Percentiles rank a stretch among this genome's conserved stretches.
phyloP scores from a whole-genome alignment of 495 filamentous ascomycete species.

The Penicillium simplicissimum region DNA sequence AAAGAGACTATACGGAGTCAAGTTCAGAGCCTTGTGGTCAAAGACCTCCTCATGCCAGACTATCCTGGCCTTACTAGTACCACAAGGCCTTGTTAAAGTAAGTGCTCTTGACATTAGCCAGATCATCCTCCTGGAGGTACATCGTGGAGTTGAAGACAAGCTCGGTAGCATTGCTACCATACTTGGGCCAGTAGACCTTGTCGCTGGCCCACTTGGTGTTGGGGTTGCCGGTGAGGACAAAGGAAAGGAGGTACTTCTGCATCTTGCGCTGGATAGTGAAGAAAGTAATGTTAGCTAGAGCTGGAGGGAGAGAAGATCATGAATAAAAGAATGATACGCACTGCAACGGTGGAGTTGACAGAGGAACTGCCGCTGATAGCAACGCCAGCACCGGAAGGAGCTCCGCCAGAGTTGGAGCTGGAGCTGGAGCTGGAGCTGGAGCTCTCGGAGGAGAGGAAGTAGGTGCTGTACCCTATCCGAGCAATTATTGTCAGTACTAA shows the following conservation, averaged over 20 bases:
- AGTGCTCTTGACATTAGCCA: slow-evolving; percentile 30
- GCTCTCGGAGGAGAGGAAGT: slow-evolving; percentile 19
- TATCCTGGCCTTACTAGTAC: slow-evolving; percentile 19
- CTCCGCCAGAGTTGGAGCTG: too few species aligned
- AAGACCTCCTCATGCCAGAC: background rate
- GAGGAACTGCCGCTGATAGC: slow-evolving; percentile 11
- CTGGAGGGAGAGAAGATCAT: background rate
- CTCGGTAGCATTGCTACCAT: slow-evolving; percentile 24
- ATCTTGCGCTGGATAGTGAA: slow-evolving; percentile 20
- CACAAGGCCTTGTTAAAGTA: slow-evolving; percentile 39
- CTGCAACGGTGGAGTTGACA: slow-evolving; percentile 17
- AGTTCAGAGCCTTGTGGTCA: background rate
- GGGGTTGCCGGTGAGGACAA: slow-evolving; percentile 37
- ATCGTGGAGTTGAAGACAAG: slow-evolving; percentile 35
- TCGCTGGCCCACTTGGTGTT: slow-evolving; percentile 35
- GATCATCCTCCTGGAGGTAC: slow-evolving; percentile 30
- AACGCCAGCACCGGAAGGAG: slow-evolving; percentile 12
- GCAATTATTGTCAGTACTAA: background rate
- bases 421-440: background rate
- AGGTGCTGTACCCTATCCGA: slow-evolving; percentile 31
- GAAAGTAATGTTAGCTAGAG: background rate
- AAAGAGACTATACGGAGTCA: background rate
- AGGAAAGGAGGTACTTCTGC: slow-evolving; percentile 36
- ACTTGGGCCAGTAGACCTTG: slow-evolving; percentile 38
- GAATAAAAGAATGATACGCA: background rate